Evolutionary conservation across 805 yeast species (phyloP), one percentile per base, ranked within the genome.

Genomic region (Nakazawaea ishiwadae): DNA sequence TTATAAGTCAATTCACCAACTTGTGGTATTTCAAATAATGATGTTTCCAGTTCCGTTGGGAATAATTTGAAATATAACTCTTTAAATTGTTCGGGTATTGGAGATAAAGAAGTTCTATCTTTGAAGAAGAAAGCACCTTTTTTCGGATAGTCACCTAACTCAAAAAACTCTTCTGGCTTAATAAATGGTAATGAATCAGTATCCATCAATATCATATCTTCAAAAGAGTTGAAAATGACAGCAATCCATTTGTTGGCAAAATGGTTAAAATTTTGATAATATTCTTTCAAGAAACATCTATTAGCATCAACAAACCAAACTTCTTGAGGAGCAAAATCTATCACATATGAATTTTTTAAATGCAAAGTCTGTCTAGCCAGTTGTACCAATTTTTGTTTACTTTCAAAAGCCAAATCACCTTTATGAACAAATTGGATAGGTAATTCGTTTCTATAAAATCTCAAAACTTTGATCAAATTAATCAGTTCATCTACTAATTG

Each of bases 141-240:
- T 4, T 59, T 52, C 32, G 53, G 41, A 50, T 63, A 72, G 24
- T 62, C 60, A n/a, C 55, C 51, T 20, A 65, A 50, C n/a, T 61
- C 50, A 41, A 71, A 63, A 46, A 71, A 72, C 5, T 60, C 46
- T n/a, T 51, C 50, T 9, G 62, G 53, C 2, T 70, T 63, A 16
- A 64, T 48, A 32, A 69, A 50, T 11, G 65, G 68, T 31, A 72
- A 65, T 0, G 74, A 57, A 52, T 76, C 81, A 2, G 81, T 74
- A 57, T 77, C 82, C 46, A 77, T 51, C 49, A 77, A 56, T 28
- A 77, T 65, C 59, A 66, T 68, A 43, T 77, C 81, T 49, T 74
- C 78, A 51, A 73, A 77, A 1, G 81, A 71, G 44, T 71, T 79
- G 55, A 81, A 80, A 19, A 77, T 46, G 20, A 73, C 65, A 1